Percentiles rank a stretch among this genome's conserved stretches.
phyloP scores from a whole-genome alignment of 257 asterid genomes.

The Forsythia viridissima region DNA sequence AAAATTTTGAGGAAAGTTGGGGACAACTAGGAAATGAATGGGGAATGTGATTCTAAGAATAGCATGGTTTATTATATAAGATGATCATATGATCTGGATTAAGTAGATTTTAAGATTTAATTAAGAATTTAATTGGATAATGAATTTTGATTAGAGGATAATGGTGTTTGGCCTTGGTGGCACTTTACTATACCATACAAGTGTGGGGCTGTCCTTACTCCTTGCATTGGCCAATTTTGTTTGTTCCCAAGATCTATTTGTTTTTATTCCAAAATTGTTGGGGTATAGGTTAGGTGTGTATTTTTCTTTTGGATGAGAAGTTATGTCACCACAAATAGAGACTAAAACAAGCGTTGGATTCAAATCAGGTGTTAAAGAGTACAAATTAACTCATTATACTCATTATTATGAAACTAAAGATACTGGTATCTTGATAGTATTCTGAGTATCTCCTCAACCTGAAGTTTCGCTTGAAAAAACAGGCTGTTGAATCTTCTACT shows the following conservation, averaged over 20 bases:
- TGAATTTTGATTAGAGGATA: not conserved
- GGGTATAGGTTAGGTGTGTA: not conserved
- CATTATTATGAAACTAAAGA: too few species aligned
- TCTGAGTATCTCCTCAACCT: too few species aligned
- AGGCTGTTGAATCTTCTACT: too few species aligned
- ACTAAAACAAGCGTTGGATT: too few species aligned
- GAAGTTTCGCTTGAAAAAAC: too few species aligned
- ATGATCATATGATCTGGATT: conserved; percentile 36
- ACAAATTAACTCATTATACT: too few species aligned
- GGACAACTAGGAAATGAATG: conserved; percentile 52
- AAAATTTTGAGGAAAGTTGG: conserved; percentile 11
- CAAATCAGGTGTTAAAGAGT: too few species aligned
- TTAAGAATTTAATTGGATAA: conserved; percentile 10
- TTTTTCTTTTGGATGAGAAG: not conserved
- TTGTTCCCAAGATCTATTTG: not conserved
- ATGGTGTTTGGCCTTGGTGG: conserved; percentile 30
- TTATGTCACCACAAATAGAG: too few species aligned
- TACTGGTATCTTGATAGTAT: too few species aligned
- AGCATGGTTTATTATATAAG: conserved; percentile 32
- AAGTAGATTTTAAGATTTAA: conserved; percentile 4
- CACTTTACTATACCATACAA: conserved; percentile 31
- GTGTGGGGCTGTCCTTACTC: conserved; percentile 26
- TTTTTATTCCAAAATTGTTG: not conserved
- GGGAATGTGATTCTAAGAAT: conserved; percentile 36
- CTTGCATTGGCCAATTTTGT: conserved; percentile 3